Evolutionary conservation across 345 rosid species (phyloP).

Genomic region (Syzygium aqueum): DNA sequence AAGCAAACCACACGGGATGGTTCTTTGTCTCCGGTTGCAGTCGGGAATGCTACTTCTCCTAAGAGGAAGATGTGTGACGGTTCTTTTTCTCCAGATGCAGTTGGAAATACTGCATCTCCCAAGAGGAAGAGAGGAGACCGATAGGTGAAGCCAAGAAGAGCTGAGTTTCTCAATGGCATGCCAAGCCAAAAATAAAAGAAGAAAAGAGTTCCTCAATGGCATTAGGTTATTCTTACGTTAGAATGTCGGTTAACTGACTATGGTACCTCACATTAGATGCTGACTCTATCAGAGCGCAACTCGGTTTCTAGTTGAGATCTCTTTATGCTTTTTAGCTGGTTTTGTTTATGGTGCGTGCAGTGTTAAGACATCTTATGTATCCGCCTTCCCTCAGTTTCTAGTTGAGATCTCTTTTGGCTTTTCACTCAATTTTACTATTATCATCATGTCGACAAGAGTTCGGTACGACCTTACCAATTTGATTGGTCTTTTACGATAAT

Average conservation of each 20-base stretch:
- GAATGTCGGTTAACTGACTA: not conserved
- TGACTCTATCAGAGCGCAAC: not conserved
- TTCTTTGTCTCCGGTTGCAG: not conserved
- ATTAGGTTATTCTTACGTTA: not conserved
- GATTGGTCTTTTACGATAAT: not conserved
- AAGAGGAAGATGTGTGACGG: not conserved
- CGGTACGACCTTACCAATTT: rapidly evolving
- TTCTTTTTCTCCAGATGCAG: not conserved
- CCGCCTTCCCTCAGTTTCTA: not conserved
- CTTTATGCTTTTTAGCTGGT: not conserved
- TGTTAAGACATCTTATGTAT: not conserved
- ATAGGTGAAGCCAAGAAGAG: not conserved
- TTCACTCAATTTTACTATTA: not conserved
- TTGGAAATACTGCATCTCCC: not conserved
- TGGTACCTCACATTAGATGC: not conserved
- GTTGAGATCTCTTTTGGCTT: not conserved
- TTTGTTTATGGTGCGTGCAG: not conserved
- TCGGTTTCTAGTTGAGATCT: not conserved
- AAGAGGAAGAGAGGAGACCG: not conserved
- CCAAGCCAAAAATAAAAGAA: not conserved
- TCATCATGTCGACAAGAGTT: too few species aligned
- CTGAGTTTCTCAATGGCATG: not conserved
- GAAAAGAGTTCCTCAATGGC: not conserved
- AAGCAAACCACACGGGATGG: not conserved
- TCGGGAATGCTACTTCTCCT: not conserved